phyloP scores from a whole-genome alignment of 1,284 basidiomycete species.

The Gymnopus androsaceus region DNA sequence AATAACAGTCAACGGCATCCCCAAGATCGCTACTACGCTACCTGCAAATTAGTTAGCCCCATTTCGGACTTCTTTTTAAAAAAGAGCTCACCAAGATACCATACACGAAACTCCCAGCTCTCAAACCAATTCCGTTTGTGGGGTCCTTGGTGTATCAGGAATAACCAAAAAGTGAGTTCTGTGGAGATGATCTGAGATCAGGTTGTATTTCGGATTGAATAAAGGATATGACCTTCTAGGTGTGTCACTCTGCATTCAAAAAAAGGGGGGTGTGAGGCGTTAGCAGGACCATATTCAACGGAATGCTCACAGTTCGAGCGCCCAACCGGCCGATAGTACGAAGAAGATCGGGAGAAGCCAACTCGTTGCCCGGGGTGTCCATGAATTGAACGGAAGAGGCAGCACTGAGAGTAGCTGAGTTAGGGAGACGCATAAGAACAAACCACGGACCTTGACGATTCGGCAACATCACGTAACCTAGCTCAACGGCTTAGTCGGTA shows the following conservation, averaged over 20 bases:
- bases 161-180: slow-evolving; percentile 80
- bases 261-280: not conserved
- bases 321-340: slow-evolving; percentile 68
- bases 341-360: slow-evolving; percentile 71
- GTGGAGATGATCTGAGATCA: slow-evolving; percentile 9
- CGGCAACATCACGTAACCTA: not conserved
- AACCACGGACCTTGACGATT: not conserved
- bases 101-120: slow-evolving; percentile 61
- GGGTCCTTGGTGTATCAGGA: slow-evolving; percentile 71
- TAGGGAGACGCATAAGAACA: not conserved
- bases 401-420: not conserved
- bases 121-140: slow-evolving; percentile 70
- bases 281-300: slow-evolving; percentile 5
- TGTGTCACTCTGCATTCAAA: slow-evolving; percentile 61
- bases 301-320: slow-evolving; percentile 63
- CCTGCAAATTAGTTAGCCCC: slow-evolving; percentile 40
- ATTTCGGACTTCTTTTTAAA: slow-evolving; percentile 10
- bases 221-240: slow-evolving; percentile 58
- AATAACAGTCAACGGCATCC: slow-evolving; percentile 68
- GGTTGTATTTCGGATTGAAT: slow-evolving; percentile 8
- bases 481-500: not conserved
- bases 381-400: slow-evolving; percentile 49
- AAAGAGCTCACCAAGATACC: slow-evolving; percentile 54
- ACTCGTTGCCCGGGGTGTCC: slow-evolving; percentile 41
- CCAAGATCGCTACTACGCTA: slow-evolving; percentile 59